Evolutionary conservation across 345 rosid species (phyloP).

Genomic region (Melastoma malabathricum): DNA sequence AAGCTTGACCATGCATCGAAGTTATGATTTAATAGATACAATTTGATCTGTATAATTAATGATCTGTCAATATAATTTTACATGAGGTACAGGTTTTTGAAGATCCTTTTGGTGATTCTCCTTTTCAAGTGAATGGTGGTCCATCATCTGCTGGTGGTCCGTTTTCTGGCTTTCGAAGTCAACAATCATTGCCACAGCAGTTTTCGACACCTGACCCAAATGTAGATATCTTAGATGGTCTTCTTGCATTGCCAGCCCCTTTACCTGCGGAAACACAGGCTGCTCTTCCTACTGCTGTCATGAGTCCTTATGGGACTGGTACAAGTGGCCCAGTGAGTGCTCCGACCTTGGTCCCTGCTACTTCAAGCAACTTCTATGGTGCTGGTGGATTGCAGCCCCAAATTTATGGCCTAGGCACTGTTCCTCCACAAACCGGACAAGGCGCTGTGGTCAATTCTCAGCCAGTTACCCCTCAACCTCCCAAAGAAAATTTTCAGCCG

Average conservation of each 20-base stretch:
- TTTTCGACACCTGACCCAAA: constrained; percentile 1
- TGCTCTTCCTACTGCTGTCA: constrained; percentile 3
- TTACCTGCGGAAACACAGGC: not conserved
- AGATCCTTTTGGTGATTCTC: constrained; percentile 86
- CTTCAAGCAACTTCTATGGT: too few species aligned
- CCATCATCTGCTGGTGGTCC: not conserved
- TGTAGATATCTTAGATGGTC: constrained; percentile 3
- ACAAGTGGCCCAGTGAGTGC: constrained; percentile 17
- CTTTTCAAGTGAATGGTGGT: constrained; percentile 47
- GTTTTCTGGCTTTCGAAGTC: constrained; percentile 1
- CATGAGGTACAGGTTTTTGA: constrained; percentile 50
- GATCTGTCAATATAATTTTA: not conserved
- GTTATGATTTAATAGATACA: too few species aligned
- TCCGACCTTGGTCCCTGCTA: constrained; percentile 9
- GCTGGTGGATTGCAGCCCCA: constrained; percentile 13
- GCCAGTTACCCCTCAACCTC: constrained; percentile 31
- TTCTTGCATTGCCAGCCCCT: not conserved
- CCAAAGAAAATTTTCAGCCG: constrained; percentile 77
- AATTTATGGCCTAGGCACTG: constrained; percentile 28
- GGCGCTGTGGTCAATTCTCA: constrained; percentile 29
- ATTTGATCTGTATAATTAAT: too few species aligned
- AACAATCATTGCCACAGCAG: not conserved
- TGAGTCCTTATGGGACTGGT: constrained; percentile 4
- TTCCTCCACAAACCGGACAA: constrained; percentile 31
- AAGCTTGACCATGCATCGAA: too few species aligned